Base-by-base conservation (phyloP, 2,329 filamentous ascomycete species). In the Colletotrichum sublineola region DNA sequence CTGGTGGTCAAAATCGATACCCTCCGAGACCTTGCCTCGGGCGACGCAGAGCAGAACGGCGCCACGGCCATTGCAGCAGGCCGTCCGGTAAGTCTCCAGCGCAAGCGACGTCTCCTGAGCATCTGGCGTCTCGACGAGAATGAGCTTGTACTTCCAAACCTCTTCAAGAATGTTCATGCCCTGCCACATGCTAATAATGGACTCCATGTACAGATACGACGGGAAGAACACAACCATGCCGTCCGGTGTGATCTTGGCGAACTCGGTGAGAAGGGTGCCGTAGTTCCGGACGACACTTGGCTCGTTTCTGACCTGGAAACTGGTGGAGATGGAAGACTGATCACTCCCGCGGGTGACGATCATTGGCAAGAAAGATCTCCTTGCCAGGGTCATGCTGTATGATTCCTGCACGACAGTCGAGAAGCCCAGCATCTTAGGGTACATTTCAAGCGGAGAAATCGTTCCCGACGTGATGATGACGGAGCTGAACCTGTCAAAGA, bases 221-320 rank as follows among this genome's bases (percentile, higher is more conserved):
- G 96, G 97, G 81, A 99, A 99, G 86, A 99, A 99, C 50, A 99
- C 96, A n/a, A 99, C 96, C 82, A 99, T 92, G 42, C 96, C 96
- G 78, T 99, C 96, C 0, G 96, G 97, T 0, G 96, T 99, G 75
- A 98, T 92, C 81, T 96, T 97, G 66, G 95, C 94, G 80, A 99
- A 98, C 80, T 99, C 96, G 9, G 95, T 96, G 42, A 99, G 86
- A 2, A 99, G 87, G 75, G 92, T 96, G 56, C 96, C 97, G 77
- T 98, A 99, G 81, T 99, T 99, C 60, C 96, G 91, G 38, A 99
- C 95, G n/a, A 98, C 96, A 74, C 94, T 94, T 0, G 95, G 95
- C 78, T 99, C 97, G 79, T 97, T 98, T 75, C 96, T 92, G 76
- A 97, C 95, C 78, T 97, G 93, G 80, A 99, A 99, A 74, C 94